phyloP scores from a whole-genome alignment of 2,329 filamentous ascomycete genomes.

The Sporothrix schenckii region DNA sequence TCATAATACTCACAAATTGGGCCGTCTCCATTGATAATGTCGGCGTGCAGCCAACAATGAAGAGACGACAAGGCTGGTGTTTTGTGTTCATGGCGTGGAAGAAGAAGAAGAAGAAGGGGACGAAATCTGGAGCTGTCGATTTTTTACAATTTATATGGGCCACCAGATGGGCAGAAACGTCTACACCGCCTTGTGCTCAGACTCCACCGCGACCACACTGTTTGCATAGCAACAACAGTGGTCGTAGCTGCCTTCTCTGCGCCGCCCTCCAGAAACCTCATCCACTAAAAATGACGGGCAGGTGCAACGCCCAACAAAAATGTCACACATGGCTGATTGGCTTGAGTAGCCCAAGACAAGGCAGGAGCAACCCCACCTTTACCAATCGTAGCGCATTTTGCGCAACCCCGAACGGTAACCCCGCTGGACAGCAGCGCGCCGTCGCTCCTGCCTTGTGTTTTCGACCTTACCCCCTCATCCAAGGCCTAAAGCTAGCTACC shows the following conservation, averaged over 20 bases:
- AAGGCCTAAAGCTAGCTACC: slow-evolving; percentile 17
- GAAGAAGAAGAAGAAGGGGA: not conserved
- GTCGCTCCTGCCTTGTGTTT: not conserved
- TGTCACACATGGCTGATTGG: not conserved
- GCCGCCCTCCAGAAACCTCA: slow-evolving; percentile 1
- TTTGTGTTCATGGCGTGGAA: not conserved
- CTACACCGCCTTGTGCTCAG: slow-evolving; percentile 26
- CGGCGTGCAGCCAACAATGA: not conserved
- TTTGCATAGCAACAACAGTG: slow-evolving; percentile 16
- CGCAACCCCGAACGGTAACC: slow-evolving; percentile 5
- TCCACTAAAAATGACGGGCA: slow-evolving; percentile 19
- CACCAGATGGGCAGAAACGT: slow-evolving; percentile 12
- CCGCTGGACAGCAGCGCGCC: not conserved
- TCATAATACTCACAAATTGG: slow-evolving; percentile 28
- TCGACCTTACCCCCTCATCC: not conserved
- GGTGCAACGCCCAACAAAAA: slow-evolving; percentile 11
- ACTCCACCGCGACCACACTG: not conserved
- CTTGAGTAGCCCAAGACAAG: not conserved
- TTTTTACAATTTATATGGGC: slow-evolving; percentile 22
- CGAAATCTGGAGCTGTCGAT: not conserved
- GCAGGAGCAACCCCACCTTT: not conserved
- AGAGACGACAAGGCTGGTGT: not conserved
- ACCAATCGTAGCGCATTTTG: slow-evolving; percentile 13
- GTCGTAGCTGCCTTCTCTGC: not conserved
- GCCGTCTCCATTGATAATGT: slow-evolving; percentile 8